Conservation (phyloP, 768 basidiomycete genomes). For the Lactarius psammicola region DNA sequence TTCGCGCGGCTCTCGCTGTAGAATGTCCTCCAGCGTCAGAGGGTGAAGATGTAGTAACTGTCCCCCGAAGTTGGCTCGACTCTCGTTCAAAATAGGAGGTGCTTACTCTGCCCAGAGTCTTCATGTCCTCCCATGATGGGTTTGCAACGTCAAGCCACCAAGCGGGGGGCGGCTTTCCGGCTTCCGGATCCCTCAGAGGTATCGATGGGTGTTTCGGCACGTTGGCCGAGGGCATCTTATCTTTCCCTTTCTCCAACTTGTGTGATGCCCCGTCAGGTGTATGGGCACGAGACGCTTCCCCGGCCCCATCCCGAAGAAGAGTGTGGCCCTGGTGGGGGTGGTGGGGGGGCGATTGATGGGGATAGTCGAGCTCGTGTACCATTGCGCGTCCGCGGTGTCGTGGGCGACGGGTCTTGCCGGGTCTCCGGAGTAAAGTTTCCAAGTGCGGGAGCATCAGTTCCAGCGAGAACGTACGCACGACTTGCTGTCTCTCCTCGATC, state of each 20-base stretch:
- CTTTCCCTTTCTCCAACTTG: constrained; percentile 49
- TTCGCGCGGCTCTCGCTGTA: constrained; percentile 88
- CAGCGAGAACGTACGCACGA: constrained; percentile 29
- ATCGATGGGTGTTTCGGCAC: neutral
- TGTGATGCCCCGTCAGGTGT: neutral
- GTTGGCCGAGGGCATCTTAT: constrained; percentile 33
- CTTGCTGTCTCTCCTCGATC: constrained; percentile 17
- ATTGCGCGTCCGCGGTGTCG: constrained; percentile 19
- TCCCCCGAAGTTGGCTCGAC: constrained; percentile 6
- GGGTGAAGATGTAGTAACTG: constrained; percentile 88
- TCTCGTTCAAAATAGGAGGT: neutral
- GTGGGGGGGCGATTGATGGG: neutral
- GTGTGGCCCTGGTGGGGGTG: neutral
- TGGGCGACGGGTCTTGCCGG: constrained; percentile 25
- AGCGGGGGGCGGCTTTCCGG: constrained; percentile 43
- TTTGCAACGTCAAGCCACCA: constrained; percentile 94
- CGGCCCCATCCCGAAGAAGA: neutral
- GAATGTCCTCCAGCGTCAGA: constrained; percentile 87
- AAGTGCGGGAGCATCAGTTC: constrained; percentile 26
- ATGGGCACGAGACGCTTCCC: neutral
- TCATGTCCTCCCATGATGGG: constrained; percentile 85
- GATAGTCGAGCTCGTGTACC: constrained; percentile 7
- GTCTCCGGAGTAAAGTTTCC: constrained; percentile 25
- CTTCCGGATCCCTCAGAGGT: constrained; percentile 19
- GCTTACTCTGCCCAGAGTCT: constrained; percentile 75